Base-by-base conservation (phyloP, 257 asterid genomes). In the Scutellaria galericulata region DNA sequence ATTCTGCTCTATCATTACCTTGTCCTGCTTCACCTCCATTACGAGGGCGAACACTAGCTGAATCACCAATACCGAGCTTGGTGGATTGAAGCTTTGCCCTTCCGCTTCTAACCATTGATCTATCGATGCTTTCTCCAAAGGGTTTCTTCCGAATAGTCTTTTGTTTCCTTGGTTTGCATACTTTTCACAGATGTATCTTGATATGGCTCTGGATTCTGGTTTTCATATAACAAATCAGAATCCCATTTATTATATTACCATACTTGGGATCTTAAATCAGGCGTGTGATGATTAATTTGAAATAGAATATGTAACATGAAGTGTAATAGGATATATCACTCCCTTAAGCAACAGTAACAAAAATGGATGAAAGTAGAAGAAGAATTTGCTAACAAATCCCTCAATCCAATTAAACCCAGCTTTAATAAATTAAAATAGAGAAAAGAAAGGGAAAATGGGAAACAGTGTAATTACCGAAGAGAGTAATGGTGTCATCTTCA, bases 51-150 rank as follows among this genome's bases (percentile, higher is more conserved):
- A 86, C 63, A 87, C 88, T 9, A 92, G 81, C 67, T 90, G 98
- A 60, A 90, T 88, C 15, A 88, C 87, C 5, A 90, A 87, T 45
- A 81, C 58, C 1, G 89, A 78, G 78, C 89, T 85, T 1, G 97
- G 90, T 11, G 96, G 93, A 55, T 81, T 77, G 83, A 90, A 90
- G 79, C 61, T 88, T 42, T 88, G 97, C 14, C 87, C 88, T 79
- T 90, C 96, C 2, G 82, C 92, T 52, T 91, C 94, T 31, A 91
- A 57, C 97, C 96, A 91, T 71, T 91, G 97, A 65, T 91, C 96
- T 12, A 91, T 89, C 5, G 96, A 87, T 37, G 96, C 97, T 75
- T 83, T 91, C 83, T 73, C 97, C 68, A 89, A 74, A 4, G 82
- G 87, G 47, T 89, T 89, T 7, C 81, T 77, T 51, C 92, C 90